phyloP scores from a whole-genome alignment of 352 stramenopile genomes.

The Pythium dissotocum region DNA sequence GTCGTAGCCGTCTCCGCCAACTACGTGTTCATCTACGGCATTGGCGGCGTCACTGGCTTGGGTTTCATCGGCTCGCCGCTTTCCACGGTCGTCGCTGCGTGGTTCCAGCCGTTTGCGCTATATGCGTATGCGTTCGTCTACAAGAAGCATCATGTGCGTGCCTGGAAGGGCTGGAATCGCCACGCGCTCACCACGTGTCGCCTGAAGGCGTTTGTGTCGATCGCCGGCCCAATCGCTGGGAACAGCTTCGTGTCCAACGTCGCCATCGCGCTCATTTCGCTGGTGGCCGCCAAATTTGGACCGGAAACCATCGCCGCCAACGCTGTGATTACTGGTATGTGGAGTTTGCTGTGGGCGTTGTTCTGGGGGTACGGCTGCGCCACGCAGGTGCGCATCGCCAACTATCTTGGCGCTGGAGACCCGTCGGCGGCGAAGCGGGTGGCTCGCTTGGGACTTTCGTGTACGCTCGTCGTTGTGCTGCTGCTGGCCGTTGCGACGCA shows the following conservation, averaged over 20 bases:
- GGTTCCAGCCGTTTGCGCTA: conserved; percentile 70
- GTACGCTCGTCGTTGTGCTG: conserved; percentile 49
- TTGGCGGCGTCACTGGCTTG: conserved; percentile 48
- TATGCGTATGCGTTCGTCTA: conserved; percentile 62
- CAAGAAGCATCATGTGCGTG: conserved; percentile 51
- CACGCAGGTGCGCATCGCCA: conserved; percentile 76
- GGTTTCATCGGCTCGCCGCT: conserved; percentile 82
- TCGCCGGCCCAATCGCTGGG: conserved; percentile 63
- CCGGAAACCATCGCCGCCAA: conserved; percentile 64
- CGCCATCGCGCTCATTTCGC: conserved; percentile 61
- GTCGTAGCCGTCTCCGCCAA: conserved; percentile 56
- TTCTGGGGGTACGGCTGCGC: conserved; percentile 83
- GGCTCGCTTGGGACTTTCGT: conserved; percentile 52
- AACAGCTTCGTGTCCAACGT: conserved; percentile 80
- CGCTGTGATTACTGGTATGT: conserved; percentile 68
- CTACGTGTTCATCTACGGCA: conserved; percentile 74
- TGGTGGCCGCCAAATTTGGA: conserved; percentile 66
- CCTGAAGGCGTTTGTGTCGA: conserved; percentile 45
- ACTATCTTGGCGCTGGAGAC: conserved; percentile 66
- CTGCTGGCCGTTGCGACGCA: conserved; percentile 49
- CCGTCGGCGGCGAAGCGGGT: conserved; percentile 52
- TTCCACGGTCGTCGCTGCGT: conserved; percentile 73
- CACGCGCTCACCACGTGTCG: conserved; percentile 44
- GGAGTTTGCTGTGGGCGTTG: conserved; percentile 68
- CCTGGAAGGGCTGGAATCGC: conserved; percentile 63